These are phyloP conservation scores for Coemansia sp. DNA, from an alignment of 192 early-diverging fungal species.

Conservation along the genomic window DNA sequence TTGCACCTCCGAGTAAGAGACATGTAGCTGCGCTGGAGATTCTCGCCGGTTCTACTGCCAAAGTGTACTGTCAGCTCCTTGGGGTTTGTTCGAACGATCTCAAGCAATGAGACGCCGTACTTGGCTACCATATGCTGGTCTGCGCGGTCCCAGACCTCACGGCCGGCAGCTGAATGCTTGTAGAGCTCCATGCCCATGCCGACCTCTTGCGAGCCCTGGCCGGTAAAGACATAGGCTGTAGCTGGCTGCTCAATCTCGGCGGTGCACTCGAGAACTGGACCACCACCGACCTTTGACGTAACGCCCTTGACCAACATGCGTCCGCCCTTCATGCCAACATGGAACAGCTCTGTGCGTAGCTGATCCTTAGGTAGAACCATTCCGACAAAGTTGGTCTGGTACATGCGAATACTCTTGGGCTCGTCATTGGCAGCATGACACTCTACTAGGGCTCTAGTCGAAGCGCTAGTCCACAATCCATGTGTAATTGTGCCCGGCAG, in stretches of 20 bases:
- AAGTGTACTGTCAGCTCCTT: slow-evolving; percentile 67
- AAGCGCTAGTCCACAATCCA: too few species aligned
- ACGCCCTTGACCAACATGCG: slow-evolving; percentile 89
- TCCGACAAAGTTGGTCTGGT: slow-evolving; percentile 79
- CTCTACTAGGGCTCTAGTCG: slow-evolving; percentile 89
- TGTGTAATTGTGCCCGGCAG: too few species aligned
- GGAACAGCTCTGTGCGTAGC: slow-evolving; percentile 80
- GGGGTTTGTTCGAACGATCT: slow-evolving; percentile 89
- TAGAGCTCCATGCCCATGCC: slow-evolving; percentile 98
- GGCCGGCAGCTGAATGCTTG: slow-evolving; percentile 74
- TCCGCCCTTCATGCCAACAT: slow-evolving; percentile 94
- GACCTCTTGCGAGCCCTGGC: slow-evolving; percentile 92
- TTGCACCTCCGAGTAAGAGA: background rate
- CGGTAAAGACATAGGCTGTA: slow-evolving; percentile 95
- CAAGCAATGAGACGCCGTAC: slow-evolving; percentile 88
- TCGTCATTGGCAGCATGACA: slow-evolving; percentile 85
- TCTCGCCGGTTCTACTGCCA: too few species aligned
- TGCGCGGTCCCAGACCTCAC: slow-evolving; percentile 90
- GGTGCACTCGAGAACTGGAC: slow-evolving; percentile 68
- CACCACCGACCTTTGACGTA: slow-evolving; percentile 76
- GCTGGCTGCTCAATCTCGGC: slow-evolving; percentile 90
- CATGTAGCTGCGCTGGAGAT: slow-evolving; percentile 83
- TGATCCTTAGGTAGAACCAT: slow-evolving; percentile 90
- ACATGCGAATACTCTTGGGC: slow-evolving; percentile 78
- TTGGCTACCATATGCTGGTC: slow-evolving; percentile 80